Evolutionary conservation across 208 protist genomes (phyloP).

Genomic region (Crithidia acanthocephali): DNA sequence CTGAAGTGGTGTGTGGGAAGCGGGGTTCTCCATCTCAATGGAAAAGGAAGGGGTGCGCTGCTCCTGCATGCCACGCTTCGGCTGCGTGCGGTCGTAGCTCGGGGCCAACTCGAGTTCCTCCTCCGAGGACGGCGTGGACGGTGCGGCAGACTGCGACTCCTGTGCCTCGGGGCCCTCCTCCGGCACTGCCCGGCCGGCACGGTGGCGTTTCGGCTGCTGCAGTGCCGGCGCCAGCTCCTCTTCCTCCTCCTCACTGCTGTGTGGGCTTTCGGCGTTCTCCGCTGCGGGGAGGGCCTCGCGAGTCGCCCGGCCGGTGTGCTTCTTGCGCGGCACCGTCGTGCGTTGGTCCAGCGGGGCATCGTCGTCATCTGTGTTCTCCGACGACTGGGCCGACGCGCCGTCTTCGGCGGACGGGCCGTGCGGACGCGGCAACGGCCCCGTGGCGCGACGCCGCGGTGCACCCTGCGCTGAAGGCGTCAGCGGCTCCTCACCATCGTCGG

Average conservation of each 20-base stretch:
- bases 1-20: background rate
- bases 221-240: background rate
- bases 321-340: background rate
- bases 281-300: background rate
- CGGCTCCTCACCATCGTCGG: conserved; percentile 4
- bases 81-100: conserved; percentile 6
- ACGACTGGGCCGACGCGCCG: background rate
- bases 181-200: background rate
- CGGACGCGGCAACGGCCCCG: background rate
- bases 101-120: background rate
- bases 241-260: conserved; percentile 9
- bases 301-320: background rate
- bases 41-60: conserved; percentile 7
- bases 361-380: conserved; percentile 7
- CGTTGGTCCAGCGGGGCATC: background rate
- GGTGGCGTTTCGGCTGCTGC: background rate
- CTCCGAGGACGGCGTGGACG: background rate
- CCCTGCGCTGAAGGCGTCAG: background rate
- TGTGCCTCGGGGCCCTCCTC: background rate
- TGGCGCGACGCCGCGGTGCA: background rate
- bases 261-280: background rate
- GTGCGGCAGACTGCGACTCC: background rate
- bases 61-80: background rate
- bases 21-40: conserved; percentile 3
- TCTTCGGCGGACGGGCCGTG: conserved; percentile 12